Evolutionary conservation across 768 basidiomycete species (phyloP), one percentile per base, ranked within the genome.

Genomic region (Tulasnella sp.): DNA sequence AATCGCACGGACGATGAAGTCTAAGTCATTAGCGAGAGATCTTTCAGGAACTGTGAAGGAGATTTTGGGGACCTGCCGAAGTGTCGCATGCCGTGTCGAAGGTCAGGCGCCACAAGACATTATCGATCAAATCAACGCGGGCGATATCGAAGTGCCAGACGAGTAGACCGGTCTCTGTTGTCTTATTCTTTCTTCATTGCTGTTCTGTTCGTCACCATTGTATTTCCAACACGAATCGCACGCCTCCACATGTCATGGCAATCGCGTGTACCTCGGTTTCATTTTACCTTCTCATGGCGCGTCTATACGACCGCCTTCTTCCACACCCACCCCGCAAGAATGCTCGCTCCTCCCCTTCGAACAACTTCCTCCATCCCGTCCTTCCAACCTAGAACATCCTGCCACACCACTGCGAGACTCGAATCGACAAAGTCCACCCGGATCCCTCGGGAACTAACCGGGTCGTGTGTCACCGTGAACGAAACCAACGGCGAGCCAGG

Each of bases 31-130:
- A 59, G 86, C 93, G 63, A 97, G 93, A 77, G 82, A 84, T 63
- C 77, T 97, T 57, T 79, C 88, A 3, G 86, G 87, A 43, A 83
- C 82, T 60, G 87, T 81, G 63, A 97, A 97, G 81, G 94, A 99
- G 83, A 94, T 99, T 69, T 75, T 99, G 68, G 94, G 94, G 52
- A 99, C 94, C 27, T 89, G 90, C 56, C 94, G 97, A 77, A 91
- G 87, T 61, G 75, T 98, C 64, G 94, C 94, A 39, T 97, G 93
- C 81, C 94, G 93, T 45, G 78, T 99, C 55, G 91, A 97, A 67
- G 93, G 94, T 64, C 78, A 81, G 70, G 84, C 87, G 32, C 81
- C 94, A 58, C 94, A 97, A 72, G 92, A 94, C 69, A 68, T 96
- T 67, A 93, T 94, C 63, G 91, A 93, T 52, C 81, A 73, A 53